phyloP scores from a whole-genome alignment of 2,329 filamentous ascomycete species.

The Talaromyces piceae region DNA sequence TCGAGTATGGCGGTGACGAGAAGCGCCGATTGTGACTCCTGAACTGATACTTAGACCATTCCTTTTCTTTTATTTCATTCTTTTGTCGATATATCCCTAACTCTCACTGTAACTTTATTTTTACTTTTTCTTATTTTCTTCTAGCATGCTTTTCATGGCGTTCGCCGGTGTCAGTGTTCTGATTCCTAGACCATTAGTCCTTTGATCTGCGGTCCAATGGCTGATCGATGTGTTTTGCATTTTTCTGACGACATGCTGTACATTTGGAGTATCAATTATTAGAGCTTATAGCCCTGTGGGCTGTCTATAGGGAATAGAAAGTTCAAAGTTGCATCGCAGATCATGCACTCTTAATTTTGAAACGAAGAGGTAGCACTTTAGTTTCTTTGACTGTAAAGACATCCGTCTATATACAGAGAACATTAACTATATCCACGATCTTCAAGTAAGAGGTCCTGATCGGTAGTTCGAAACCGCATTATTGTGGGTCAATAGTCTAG shows the following conservation, averaged over 20 bases:
- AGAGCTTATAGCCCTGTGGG: background rate
- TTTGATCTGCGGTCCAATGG: constrained; percentile 5
- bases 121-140: background rate
- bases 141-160: constrained; percentile 5
- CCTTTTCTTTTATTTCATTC: background rate
- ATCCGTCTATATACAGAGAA: too few species aligned
- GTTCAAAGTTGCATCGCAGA: background rate
- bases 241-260: background rate
- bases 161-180: background rate
- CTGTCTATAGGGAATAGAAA: background rate
- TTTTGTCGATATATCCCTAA: too few species aligned
- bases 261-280: background rate
- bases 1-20: constrained; percentile 32
- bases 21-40: constrained; percentile 3
- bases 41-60: background rate
- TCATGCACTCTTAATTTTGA: too few species aligned
- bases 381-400: too few species aligned
- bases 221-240: background rate
- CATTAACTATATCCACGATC: too few species aligned
- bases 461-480: too few species aligned
- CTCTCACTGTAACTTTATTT: too few species aligned
- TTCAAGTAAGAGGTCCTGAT: too few species aligned
- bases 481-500: too few species aligned
- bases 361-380: too few species aligned
- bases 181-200: background rate